Conservation (phyloP, 352 stramenopile genomes). For the Globisporangium cylindrosporum region DNA sequence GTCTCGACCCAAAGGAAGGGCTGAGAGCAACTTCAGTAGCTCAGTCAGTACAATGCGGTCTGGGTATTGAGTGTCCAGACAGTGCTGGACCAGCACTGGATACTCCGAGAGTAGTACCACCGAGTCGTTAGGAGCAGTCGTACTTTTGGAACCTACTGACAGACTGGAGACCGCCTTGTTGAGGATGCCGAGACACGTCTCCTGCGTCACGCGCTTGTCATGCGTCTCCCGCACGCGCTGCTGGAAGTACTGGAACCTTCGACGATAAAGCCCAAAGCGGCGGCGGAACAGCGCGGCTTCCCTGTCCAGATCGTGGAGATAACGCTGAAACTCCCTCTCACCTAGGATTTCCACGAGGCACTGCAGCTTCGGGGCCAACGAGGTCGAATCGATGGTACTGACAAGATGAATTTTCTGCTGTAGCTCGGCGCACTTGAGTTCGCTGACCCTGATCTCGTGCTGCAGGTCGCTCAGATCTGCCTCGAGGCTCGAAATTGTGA, state of each 20-base stretch:
- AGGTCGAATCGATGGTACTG: constrained; percentile 1
- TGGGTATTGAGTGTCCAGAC: constrained; percentile 22
- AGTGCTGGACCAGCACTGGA: constrained; percentile 49
- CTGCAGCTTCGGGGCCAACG: constrained; percentile 39
- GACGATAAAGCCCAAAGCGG: constrained; percentile 34
- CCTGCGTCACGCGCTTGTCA: constrained; percentile 8
- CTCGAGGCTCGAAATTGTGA: constrained; percentile 14
- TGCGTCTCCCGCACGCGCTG: constrained; percentile 21
- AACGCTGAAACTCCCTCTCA: constrained; percentile 31
- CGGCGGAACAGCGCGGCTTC: constrained; percentile 36
- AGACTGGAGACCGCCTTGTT: constrained; percentile 4
- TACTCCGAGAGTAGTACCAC: constrained; percentile 41
- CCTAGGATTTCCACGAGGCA: constrained; percentile 59
- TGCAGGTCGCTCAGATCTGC: constrained; percentile 17
- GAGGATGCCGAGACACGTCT: constrained; percentile 15
- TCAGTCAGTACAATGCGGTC: constrained; percentile 26
- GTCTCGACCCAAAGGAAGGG: constrained; percentile 33
- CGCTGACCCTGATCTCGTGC: constrained; percentile 22
- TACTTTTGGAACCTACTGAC: neutral
- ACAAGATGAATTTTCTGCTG: constrained; percentile 13
- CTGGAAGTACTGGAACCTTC: constrained; percentile 17
- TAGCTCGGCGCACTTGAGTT: constrained; percentile 17
- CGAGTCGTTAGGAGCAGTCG: neutral
- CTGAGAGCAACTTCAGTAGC: constrained; percentile 36
- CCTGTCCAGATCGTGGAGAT: constrained; percentile 38